Evolutionary conservation across 345 rosid genomes (phyloP), one percentile per base, ranked within the genome.

Genomic region (Noccaea caerulescens): DNA sequence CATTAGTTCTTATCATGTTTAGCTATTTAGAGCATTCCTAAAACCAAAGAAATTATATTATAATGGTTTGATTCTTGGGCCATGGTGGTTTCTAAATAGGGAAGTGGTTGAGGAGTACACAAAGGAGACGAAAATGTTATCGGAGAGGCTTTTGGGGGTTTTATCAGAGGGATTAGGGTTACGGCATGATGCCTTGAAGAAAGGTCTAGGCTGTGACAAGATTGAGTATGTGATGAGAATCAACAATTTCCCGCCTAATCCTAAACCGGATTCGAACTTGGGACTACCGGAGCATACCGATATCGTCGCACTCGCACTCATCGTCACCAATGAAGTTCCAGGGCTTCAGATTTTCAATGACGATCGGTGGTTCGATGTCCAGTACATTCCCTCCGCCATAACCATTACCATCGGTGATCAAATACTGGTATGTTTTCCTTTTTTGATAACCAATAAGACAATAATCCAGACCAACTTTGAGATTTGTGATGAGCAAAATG

Each of bases 251-350:
- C 95, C 96, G 6, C 93, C 93, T 0, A 85, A 88, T 18, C 95
- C 95, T 1, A 78, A 88, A 0, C 88, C 95, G 0, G 91, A 85
- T 61, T 78, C 82, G 10, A 49, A 83, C 0, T 81, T 88, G 8
- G 98, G 96, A 0, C 85, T 88, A 2, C 78, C 59, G 16, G 78
- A 89, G 3, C 98, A 88, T 65, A 84, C 97, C 0, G 98, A 92
- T 39, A 72, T 88, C 18, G 77, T 81, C 1, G 33, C 81, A 12
- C 4, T 88, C 30, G 86, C 98, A 36, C 41, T 92, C 66, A 83
- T 93, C 7, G 83, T 93, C 11, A 86, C 97, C 3, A 90, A 90
- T 38, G 84, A 88, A 8, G 86, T 90, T 10, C 87, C 91, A 3
- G 98, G 98, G 0, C 82, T 93, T 27, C 98, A 93, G 59, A 81